phyloP scores from a whole-genome alignment of 1,284 basidiomycete species.

The Boletus sp. region DNA sequence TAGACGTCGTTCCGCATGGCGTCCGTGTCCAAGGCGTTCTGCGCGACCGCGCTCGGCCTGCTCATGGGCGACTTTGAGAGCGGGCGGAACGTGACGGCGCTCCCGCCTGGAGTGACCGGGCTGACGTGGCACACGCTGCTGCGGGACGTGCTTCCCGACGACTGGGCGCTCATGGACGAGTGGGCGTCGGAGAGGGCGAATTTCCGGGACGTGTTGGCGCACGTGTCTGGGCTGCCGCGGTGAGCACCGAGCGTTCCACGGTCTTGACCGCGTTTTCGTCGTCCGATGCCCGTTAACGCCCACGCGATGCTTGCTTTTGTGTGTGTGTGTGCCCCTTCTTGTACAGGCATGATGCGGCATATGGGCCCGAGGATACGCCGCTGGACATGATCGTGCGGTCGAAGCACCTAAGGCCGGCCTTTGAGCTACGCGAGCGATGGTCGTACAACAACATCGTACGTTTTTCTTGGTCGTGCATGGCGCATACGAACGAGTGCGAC shows the following conservation, averaged over 20 bases:
- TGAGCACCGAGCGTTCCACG: too few relatives aligned
- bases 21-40: conserved; percentile 39
- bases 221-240: conserved; percentile 38
- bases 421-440: conserved; percentile 39
- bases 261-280: too few relatives aligned
- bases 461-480: too few relatives aligned
- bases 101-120: conserved; percentile 31
- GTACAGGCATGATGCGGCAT: conserved; percentile 35
- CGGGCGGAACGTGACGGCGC: conserved; percentile 15
- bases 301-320: too few relatives aligned
- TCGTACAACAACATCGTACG: conserved; percentile 41
- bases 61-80: conserved; percentile 38
- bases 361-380: conserved; percentile 28
- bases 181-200: conserved; percentile 35
- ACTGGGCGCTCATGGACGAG: conserved; percentile 36
- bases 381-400: conserved; percentile 30
- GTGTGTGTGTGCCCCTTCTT: not conserved
- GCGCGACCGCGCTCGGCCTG: conserved; percentile 37
- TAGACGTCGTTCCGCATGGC: conserved; percentile 40
- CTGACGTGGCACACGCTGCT: conserved; percentile 38
- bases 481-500: too few relatives aligned
- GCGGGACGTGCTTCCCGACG: conserved; percentile 33
- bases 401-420: conserved; percentile 34
- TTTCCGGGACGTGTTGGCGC: conserved; percentile 37
- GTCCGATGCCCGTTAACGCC: too few relatives aligned